Base-by-base conservation (phyloP, 2,329 filamentous ascomycete genomes). In the Keithomyces neogunnii region DNA sequence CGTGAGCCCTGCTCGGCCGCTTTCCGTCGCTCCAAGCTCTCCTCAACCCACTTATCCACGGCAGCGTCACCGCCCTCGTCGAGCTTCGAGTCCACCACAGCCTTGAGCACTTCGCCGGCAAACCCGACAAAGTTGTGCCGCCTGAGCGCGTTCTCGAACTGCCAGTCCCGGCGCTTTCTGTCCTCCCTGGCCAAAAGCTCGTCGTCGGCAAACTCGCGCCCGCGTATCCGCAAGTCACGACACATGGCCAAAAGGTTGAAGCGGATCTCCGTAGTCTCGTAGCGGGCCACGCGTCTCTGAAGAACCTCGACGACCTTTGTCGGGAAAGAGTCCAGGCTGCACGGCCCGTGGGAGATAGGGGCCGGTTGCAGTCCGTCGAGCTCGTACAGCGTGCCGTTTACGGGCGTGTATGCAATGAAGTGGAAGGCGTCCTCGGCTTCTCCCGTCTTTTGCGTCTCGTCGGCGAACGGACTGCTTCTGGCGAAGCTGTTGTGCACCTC, bases 101-200 rank as follows among this genome's bases (percentile, higher is more conserved):
- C 87, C 74, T 93, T 95, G 60, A 96, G 73, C 54, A 96, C 76
- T 73, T 96, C 90, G 10, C 89, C 90, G 3, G 92, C 87, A 62
- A 99, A 96, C 0, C 90, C 92, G 1, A 99, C 88, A 73, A 99
- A 99, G 69, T 99, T 99, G 69, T 96, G 92, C 60, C 88, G 76
- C 54, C 93, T 74, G 62, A 99, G 74, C 9, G 90, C 87, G 69
- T 99, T 99, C 77, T 99, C 93, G 77, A 93, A 96, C 64, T 84
- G 80, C 93, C 93, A 99, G 57, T 85, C 87, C 52, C 77, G 77
- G 49, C 93, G 78, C 80, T 95, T 96, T 63, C 80, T 77, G 72
- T 92, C 82, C 76, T 97, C 91, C 50, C 85, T 76, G 57, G 82
- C 82, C 58, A 97, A 69, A 68, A 84, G 74, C 64, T 96, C 91